Base-by-base conservation (phyloP, 176 grass and related monocot genomes). In the Bromus sterilis region DNA sequence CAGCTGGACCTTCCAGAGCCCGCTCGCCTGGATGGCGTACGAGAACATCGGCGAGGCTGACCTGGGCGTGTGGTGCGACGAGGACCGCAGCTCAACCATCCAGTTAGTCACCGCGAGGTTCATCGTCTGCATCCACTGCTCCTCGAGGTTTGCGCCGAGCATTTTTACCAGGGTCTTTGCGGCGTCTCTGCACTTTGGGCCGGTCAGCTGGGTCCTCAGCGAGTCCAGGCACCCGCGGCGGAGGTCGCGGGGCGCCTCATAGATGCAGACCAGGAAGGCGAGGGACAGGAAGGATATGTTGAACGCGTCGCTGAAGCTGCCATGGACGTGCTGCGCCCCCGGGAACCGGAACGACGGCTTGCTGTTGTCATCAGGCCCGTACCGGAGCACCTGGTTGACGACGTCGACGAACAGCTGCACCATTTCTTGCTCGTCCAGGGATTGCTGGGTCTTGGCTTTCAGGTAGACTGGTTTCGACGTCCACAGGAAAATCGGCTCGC, bases 1-100 rank as follows among this genome's bases (percentile, higher is more conserved):
- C 18, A 99, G 72, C 78, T 95, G 93, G 25, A 95, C 93, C 77
- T 95, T 99, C 96, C 93, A 99, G 30, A 99, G 75, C 32, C 89
- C 85, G 11, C 76, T 91, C 26, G 93, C 91, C 26, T 91, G 93
- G 29, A 88, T 7, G 21, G 89, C 87, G 56, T 99, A 88, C 9
- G 91, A 93, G 82, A 99, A 99, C 74, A 90, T 25, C 16, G 85
- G 76, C 0, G 84, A 87, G 32, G 75, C 73, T 57, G 29, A 14
- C 60, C 83, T 77, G 11, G 73, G 86, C 2, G 75, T 64, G 16
- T 81, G 69, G 41, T 82, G 83, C 4, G 62, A 65, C 34, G 85
- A 89, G 32, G 89, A 83, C 34, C 53, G 77, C 33, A 88, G 66
- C 80, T 99, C 96, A 35, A 77, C 68, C 2, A 99, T 93, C 93